A percentile compares a stretch with the other conserved stretches of the same genome.
phyloP scores from a whole-genome alignment of 1,284 basidiomycete genomes.

The Pterulicium gracile region DNA sequence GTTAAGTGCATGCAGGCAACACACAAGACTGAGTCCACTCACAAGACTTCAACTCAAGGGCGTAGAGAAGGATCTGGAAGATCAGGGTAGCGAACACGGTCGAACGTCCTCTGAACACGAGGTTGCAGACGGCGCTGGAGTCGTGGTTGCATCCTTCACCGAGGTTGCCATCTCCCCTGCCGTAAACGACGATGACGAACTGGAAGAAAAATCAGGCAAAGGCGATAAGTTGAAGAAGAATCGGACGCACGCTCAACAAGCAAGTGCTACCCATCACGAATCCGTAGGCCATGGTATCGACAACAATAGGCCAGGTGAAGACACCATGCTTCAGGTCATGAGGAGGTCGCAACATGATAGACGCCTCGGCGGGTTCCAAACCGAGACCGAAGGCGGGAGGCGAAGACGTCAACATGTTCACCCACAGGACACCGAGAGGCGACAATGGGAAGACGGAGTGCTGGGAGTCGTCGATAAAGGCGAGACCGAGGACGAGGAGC shows the following conservation, averaged over 20 bases:
- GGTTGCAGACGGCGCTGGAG: slow-evolving; percentile 21
- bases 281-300: slow-evolving; percentile 56
- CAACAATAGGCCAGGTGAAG: slow-evolving; percentile 36
- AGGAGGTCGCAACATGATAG: slow-evolving; percentile 50
- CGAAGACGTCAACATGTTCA: slow-evolving; percentile 39
- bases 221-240: not conserved
- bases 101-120: slow-evolving; percentile 43
- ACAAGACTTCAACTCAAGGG: slow-evolving; percentile 31
- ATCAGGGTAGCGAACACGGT: slow-evolving; percentile 43
- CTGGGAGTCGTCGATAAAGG: slow-evolving; percentile 46
- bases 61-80: slow-evolving; percentile 33
- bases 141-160: slow-evolving; percentile 38
- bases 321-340: slow-evolving; percentile 36
- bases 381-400: slow-evolving; percentile 51
- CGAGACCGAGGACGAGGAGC: slow-evolving; percentile 52
- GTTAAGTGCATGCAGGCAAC: not conserved
- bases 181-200: slow-evolving; percentile 47
- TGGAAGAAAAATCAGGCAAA: slow-evolving; percentile 6
- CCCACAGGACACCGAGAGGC: slow-evolving; percentile 60
- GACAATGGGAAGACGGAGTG: slow-evolving; percentile 59
- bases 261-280: slow-evolving; percentile 48
- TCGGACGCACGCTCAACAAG: slow-evolving; percentile 27
- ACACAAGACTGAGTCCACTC: slow-evolving; percentile 7
- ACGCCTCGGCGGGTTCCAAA: slow-evolving; percentile 41
- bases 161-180: slow-evolving; percentile 35